Evolutionary conservation across 2,329 filamentous ascomycete genomes (phyloP), one percentile per base, ranked within the genome.

Genomic region (Stagonosporopsis rhizophila): DNA sequence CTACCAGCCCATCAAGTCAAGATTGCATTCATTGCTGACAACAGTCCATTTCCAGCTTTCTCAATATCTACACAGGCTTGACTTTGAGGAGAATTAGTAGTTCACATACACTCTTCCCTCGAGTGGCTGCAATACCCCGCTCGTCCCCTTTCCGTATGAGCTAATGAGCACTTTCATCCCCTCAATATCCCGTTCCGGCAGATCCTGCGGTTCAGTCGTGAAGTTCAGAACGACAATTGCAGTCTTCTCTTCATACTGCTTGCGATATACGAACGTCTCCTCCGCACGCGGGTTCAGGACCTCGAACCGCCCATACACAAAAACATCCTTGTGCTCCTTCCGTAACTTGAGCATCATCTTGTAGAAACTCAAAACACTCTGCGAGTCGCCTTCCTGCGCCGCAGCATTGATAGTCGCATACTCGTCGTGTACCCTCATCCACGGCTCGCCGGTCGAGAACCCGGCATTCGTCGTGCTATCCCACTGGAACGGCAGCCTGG

Each of bases 401-500:
- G 80, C 82, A 25, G 85, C 88, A 67, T 92, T 92, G 38, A 74
- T 67, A n/a, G 78, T 72, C 2, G 69, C 70, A 70, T 86, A 87
- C 68, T 86, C 83, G 52, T 87, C 83, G 68, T 90, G 87, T 35
- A 87, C 83, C 14, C 83, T 81, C 84, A 92, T 91, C 89, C 89
- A 92, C 2, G 89, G 87, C 50, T 79, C 80, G 4, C 75, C 76
- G 1, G 75, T 75, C 0, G 87, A 87, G 76, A 92, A 92, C 11
- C 89, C 89, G 0, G 80, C 88, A 57, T 91, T 82, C 0, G 76
- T 67, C 1, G 75, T 78, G n/a, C 74, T 67, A 59, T 86, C 81
- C 89, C 89, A 92, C 68, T 91, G 88, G 74, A 92, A 87, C 0
- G 89, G 89, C 0, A 87, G 86, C 41, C 89, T 82, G 7, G 85